Conservation (phyloP, 1,284 basidiomycete species). For the Singerocomus inundabilis region DNA sequence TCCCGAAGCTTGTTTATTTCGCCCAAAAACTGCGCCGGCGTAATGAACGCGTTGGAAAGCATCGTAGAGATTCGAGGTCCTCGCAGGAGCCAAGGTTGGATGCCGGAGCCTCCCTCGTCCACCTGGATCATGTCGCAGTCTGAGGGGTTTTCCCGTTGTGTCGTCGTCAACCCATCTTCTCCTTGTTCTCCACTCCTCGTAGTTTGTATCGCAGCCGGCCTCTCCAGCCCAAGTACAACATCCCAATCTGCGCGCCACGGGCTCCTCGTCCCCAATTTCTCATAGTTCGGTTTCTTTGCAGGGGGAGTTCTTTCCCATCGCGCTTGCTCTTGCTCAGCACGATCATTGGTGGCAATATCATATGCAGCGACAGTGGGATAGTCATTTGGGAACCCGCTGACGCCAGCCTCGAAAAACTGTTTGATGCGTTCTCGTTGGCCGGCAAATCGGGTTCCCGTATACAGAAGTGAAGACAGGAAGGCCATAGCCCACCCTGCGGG, state of each 20-base stretch:
- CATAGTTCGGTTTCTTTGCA: conserved; percentile 77
- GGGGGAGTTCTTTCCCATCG: conserved; percentile 82
- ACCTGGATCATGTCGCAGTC: conserved; percentile 11
- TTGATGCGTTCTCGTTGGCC: conserved; percentile 77
- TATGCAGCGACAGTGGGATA: conserved; percentile 62
- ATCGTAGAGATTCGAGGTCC: conserved; percentile 48
- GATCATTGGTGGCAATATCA: conserved; percentile 44
- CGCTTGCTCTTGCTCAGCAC: conserved; percentile 50
- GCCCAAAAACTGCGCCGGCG: conserved; percentile 43
- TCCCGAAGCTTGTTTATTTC: conserved; percentile 59
- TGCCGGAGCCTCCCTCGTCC: conserved; percentile 10
- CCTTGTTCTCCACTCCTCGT: conserved; percentile 14
- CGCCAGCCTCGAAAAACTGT: conserved; percentile 78
- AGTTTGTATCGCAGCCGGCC: background rate
- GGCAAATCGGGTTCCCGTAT: conserved; percentile 77
- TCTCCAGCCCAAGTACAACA: conserved; percentile 52
- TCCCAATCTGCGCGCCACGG: conserved; percentile 80
- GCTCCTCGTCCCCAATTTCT: conserved; percentile 60
- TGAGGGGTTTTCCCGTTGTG: conserved; percentile 46
- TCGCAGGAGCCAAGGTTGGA: conserved; percentile 64
- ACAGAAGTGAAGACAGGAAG: conserved; percentile 77
- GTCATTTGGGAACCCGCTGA: conserved; percentile 78
- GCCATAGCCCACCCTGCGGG: conserved; percentile 88
- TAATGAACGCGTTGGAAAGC: conserved; percentile 45
- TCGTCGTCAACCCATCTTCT: conserved; percentile 45